Conservation (phyloP, 2,329 filamentous ascomycete genomes). For the Xylaria sp. region DNA sequence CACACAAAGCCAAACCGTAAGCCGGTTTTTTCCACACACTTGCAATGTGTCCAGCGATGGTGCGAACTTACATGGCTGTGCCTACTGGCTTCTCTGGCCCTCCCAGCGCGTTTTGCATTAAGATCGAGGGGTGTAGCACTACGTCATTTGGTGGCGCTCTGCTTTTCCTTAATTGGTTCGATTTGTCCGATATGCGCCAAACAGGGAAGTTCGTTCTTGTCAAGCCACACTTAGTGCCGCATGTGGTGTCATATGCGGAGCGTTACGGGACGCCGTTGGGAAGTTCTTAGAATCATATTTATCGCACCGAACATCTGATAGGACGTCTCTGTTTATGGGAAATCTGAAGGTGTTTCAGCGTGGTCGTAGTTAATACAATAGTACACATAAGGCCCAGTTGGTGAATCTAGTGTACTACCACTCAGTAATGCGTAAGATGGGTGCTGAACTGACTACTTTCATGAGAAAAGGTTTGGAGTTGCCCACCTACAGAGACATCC, state of each 20-base stretch:
- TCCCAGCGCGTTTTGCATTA: neutral
- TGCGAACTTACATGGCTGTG: conserved; percentile 13
- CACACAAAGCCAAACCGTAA: conserved; percentile 16
- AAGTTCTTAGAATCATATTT: neutral
- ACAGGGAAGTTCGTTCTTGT: conserved; percentile 33
- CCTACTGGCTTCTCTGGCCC: neutral
- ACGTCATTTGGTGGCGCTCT: conserved; percentile 28
- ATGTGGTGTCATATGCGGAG: conserved; percentile 6
- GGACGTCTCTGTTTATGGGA: neutral
- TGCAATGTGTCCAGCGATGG: conserved; percentile 7
- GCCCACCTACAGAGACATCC: too few species aligned
- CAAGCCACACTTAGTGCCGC: conserved; percentile 30
- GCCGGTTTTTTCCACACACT: conserved; percentile 21
- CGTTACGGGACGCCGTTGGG: neutral
- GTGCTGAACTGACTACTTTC: too few species aligned
- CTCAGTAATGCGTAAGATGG: too few species aligned
- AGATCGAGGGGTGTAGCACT: conserved; percentile 22
- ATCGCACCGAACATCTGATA: neutral
- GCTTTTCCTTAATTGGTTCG: conserved; percentile 23
- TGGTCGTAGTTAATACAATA: too few species aligned
- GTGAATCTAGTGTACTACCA: too few species aligned
- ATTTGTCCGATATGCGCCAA: conserved; percentile 10
- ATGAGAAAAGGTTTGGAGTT: too few species aligned
- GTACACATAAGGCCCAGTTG: too few species aligned
- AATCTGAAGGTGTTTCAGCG: too few species aligned